Evolutionary conservation across 352 stramenopile species (phyloP), one percentile per base, ranked within the genome.

Genomic region (Bremia lactucae): DNA sequence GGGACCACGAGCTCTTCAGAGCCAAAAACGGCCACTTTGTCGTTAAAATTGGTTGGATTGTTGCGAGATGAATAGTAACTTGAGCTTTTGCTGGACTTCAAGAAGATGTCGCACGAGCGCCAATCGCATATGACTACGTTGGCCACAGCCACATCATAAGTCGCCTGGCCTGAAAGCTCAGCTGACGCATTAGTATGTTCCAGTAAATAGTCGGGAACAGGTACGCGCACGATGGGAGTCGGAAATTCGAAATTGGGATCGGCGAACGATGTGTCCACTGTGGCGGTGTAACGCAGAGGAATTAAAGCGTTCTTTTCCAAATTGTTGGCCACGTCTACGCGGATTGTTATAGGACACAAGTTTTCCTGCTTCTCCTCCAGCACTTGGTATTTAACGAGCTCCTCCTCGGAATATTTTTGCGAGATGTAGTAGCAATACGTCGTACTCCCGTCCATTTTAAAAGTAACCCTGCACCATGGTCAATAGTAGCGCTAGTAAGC

Each of bases 341-440:
- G 62, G 36, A 89, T 62, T 15, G 74, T 74, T 20, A 89, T 59
- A 37, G 76, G 76, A 49, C 76, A 89, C 29, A 51, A 24, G 24
- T 46, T 51, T 28, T 68, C 72, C 18, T 58, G 52, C 40, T 60
- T 62, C 26, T 50, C 31, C 25, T 59, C 51, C 18, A 85, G 33
- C 21, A 83, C 51, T 49, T 79, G 35, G 46, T 65, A 58, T 35
- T 72, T 38, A 15, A 57, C 31, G 19, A 72, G 69, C 25, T 71
- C 46, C 38, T 79, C 46, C 38, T 55, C 46, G 23, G 66, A 72
- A 52, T 83, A 83, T 46, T 72, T 77, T 8, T 81, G 59, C 15
- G 58, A 52, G 11, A 82, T 59, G 56, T 82, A 85, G 55, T 85
- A 89, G 59, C 76, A 89, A 61, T 89, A 87, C 33, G 76, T 89